Percentiles rank a stretch among this genome's conserved stretches.
phyloP scores from a whole-genome alignment of 495 filamentous ascomycete genomes.

The Penicillium fimorum region DNA sequence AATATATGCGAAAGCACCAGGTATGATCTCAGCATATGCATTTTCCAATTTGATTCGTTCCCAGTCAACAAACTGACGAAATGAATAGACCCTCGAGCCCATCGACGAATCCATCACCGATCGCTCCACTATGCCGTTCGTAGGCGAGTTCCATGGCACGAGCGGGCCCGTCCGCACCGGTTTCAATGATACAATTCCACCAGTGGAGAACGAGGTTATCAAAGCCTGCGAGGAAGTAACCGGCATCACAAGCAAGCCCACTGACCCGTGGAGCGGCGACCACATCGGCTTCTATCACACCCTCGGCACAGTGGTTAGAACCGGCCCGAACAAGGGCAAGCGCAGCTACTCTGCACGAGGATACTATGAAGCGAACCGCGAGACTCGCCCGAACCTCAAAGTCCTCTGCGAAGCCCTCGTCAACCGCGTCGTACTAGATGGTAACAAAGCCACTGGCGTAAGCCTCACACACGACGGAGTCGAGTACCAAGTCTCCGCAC shows the following conservation, averaged over 20 bases:
- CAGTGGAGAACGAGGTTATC: constrained; percentile 28
- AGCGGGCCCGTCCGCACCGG: constrained; percentile 32
- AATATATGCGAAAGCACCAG: constrained; percentile 31
- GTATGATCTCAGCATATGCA: constrained; percentile 29
- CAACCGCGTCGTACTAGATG: constrained; percentile 24
- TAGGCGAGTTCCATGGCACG: constrained; percentile 28
- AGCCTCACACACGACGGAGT: constrained; percentile 33
- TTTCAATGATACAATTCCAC: constrained; percentile 27
- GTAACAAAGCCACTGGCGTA: constrained; percentile 32
- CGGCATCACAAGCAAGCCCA: constrained; percentile 19
- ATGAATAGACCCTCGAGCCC: constrained; percentile 17
- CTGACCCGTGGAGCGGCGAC: constrained; percentile 35
- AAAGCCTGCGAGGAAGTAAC: constrained; percentile 25
- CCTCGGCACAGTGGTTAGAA: constrained; percentile 41
- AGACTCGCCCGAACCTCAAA: constrained; percentile 26
- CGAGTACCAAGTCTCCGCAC: constrained; percentile 44
- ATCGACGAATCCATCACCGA: constrained; percentile 17
- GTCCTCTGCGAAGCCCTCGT: constrained; percentile 33
- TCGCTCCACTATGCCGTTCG: constrained; percentile 18
- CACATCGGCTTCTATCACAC: constrained; percentile 36
- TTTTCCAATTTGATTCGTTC: not conserved
- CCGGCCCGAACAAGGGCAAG: constrained; percentile 40
- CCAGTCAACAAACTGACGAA: not conserved
- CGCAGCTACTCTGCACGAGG: constrained; percentile 50
- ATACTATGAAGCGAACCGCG: constrained; percentile 24